These are phyloP conservation scores for Cardamine resedifolia DNA, from an alignment of 345 rosid species.

Conservation along the genomic window DNA sequence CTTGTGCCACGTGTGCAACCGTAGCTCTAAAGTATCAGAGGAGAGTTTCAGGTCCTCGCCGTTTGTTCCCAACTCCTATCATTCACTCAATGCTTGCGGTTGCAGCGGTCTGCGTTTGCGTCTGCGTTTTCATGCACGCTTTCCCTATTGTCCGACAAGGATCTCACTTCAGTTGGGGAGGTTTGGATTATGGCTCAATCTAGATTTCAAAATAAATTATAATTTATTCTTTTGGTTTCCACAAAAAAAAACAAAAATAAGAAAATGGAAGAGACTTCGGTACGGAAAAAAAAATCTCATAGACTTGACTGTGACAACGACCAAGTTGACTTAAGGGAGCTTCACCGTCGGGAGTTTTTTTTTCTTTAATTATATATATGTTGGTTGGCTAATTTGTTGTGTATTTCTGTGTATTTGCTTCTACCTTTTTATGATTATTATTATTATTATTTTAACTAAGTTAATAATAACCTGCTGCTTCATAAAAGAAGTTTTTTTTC, in stretches of 20 bases:
- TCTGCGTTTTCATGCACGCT: slow-evolving; percentile 76
- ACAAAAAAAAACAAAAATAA: neutral
- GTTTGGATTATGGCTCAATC: slow-evolving; percentile 63
- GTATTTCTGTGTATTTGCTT: slow-evolving; percentile 17
- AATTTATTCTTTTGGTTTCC: slow-evolving; percentile 32
- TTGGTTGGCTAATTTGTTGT: slow-evolving; percentile 27
- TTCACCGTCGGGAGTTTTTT: slow-evolving; percentile 16
- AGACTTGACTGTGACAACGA: slow-evolving; percentile 29
- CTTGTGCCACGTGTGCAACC: slow-evolving; percentile 64
- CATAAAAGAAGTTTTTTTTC: slow-evolving; percentile 5
- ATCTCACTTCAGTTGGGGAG: slow-evolving; percentile 82
- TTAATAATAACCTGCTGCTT: slow-evolving; percentile 22
- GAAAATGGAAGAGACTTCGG: slow-evolving; percentile 7
- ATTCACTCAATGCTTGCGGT: slow-evolving; percentile 81
- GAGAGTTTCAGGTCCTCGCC: slow-evolving; percentile 50
- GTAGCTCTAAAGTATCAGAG: slow-evolving; percentile 49
- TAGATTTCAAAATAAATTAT: slow-evolving; percentile 37
- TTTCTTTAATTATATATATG: slow-evolving; percentile 3
- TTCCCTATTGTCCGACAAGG: slow-evolving; percentile 55
- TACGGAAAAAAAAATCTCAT: slow-evolving; percentile 16
- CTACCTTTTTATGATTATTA: neutral
- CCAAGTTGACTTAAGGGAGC: slow-evolving; percentile 14
- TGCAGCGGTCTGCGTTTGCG: slow-evolving; percentile 93
- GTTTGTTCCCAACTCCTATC: slow-evolving; percentile 73
- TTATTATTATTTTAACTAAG: slow-evolving; percentile 7